Conservation (phyloP, 306 rosid species). For the Trifolium dubium region DNA sequence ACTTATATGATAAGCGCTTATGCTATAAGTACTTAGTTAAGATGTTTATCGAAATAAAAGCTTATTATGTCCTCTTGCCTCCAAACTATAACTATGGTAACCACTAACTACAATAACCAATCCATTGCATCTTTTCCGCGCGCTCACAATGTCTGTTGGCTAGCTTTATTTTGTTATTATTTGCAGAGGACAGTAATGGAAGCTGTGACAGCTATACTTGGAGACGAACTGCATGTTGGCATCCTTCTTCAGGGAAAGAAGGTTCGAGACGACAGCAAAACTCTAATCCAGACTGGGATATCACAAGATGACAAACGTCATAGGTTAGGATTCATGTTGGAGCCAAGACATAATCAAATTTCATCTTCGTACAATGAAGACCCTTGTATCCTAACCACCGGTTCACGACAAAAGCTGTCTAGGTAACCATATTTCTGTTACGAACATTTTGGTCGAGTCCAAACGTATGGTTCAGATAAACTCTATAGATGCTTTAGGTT, state of each 20-base stretch:
- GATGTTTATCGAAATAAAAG: too few relatives aligned
- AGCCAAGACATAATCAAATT: conserved; percentile 57
- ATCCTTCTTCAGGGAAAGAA: conserved; percentile 75
- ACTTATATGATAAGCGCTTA: too few relatives aligned
- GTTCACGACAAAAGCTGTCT: conserved; percentile 43
- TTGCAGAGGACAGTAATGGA: conserved; percentile 69
- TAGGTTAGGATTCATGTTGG: conserved; percentile 74
- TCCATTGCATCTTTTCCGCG: not conserved
- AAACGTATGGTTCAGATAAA: too few relatives aligned
- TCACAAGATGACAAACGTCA: conserved; percentile 62
- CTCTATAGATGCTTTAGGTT: too few relatives aligned
- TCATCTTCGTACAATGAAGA: conserved; percentile 46
- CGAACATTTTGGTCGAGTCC: not conserved
- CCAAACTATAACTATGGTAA: not conserved
- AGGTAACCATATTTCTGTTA: conserved; percentile 43
- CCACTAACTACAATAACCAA: not conserved
- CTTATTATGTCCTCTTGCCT: too few relatives aligned
- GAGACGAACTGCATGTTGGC: conserved; percentile 81
- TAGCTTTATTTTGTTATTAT: not conserved
- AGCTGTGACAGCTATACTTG: conserved; percentile 67
- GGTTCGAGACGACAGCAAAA: conserved; percentile 72
- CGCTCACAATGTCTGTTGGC: conserved; percentile 24
- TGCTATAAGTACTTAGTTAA: too few relatives aligned
- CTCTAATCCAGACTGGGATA: conserved; percentile 74
- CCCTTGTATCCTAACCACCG: conserved; percentile 45